Evolutionary conservation across 345 rosid species (phyloP).

Genomic region (Brassica napus): DNA sequence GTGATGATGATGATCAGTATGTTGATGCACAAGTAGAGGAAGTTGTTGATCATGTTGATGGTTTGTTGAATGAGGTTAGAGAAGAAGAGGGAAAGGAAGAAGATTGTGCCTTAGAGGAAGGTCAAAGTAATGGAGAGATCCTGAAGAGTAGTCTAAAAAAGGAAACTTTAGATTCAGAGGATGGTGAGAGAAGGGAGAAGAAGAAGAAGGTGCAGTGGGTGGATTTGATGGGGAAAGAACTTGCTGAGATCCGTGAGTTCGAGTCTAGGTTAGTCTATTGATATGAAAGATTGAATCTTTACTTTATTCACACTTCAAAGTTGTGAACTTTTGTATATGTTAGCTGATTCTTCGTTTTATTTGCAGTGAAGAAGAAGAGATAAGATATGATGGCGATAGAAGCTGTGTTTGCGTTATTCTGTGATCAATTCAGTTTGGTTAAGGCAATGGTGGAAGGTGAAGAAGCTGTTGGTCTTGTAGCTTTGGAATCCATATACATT

Average conservation of each 20-base stretch:
- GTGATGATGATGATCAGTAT: constrained; percentile 16
- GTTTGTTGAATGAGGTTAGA: constrained; percentile 38
- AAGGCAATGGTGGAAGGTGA: constrained; percentile 19
- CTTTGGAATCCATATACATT: constrained; percentile 21
- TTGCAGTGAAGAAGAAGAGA: constrained; percentile 58
- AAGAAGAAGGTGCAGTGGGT: constrained; percentile 79
- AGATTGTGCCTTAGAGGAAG: constrained; percentile 28
- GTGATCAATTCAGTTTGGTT: constrained; percentile 32
- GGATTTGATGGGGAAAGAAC: constrained; percentile 75
- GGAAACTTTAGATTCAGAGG: constrained; percentile 32
- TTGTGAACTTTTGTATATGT: neutral
- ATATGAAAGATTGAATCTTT: constrained; percentile 9
- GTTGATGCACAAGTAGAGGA: constrained; percentile 35
- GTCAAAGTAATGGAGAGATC: constrained; percentile 19
- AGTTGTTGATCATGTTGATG: constrained; percentile 38
- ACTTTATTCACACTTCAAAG: neutral
- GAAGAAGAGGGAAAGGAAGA: constrained; percentile 43
- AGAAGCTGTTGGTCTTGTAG: constrained; percentile 19
- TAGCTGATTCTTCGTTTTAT: neutral
- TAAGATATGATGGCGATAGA: constrained; percentile 43
- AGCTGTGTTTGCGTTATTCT: constrained; percentile 61
- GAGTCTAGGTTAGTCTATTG: constrained; percentile 57
- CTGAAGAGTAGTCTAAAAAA: constrained; percentile 60
- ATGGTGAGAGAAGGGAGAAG: constrained; percentile 40
- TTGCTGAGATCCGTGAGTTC: constrained; percentile 74